Conservation (phyloP, 371 early-diverging fungal species). For the Rhizopus sp. region DNA sequence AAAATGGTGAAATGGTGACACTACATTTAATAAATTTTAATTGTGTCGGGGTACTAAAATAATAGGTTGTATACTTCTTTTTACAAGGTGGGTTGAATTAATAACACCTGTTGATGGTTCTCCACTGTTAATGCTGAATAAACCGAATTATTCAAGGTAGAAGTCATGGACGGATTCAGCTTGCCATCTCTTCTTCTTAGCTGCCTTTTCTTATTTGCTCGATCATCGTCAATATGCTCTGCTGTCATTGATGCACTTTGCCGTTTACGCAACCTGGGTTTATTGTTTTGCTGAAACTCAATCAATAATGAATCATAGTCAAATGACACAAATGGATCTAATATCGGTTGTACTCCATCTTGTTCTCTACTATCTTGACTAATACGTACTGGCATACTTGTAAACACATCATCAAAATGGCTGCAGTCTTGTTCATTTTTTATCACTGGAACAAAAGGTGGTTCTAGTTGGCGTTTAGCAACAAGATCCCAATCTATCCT, state of each 20-base stretch:
- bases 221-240: slow-evolving; percentile 4
- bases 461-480: slow-evolving; percentile 47
- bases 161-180: slow-evolving; percentile 8
- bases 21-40: too few relatives aligned
- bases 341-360: neutral
- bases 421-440: slow-evolving; percentile 53
- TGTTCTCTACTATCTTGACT: slow-evolving; percentile 26
- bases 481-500: slow-evolving; percentile 72
- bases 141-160: slow-evolving; percentile 19
- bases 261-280: slow-evolving; percentile 26
- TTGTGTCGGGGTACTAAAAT: too few relatives aligned
- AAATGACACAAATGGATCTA: slow-evolving; percentile 38
- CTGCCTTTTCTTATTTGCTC: slow-evolving; percentile 14
- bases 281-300: slow-evolving; percentile 9
- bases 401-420: slow-evolving; percentile 67
- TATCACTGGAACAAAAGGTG: slow-evolving; percentile 57
- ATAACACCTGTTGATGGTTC: neutral
- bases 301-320: slow-evolving; percentile 12
- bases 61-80: too few relatives aligned
- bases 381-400: slow-evolving; percentile 56
- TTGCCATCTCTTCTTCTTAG: slow-evolving; percentile 22
- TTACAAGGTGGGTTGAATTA: too few relatives aligned
- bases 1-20: neutral
- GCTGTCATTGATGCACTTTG: slow-evolving; percentile 31
- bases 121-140: slow-evolving; percentile 15